Evolutionary conservation across 352 stramenopile genomes (phyloP).

Genomic region (Pythium apleroticum): DNA sequence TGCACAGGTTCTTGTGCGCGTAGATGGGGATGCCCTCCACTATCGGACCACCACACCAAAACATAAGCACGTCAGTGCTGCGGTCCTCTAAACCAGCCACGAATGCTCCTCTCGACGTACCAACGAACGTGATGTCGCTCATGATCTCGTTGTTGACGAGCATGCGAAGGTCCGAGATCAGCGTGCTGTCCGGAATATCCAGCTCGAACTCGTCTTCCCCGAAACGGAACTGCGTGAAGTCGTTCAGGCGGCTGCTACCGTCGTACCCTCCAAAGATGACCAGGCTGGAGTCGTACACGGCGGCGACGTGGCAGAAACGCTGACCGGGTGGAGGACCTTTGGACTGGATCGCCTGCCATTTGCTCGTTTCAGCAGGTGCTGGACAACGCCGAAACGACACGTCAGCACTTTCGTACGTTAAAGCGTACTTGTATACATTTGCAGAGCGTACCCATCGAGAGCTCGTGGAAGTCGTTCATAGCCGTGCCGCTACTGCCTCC

Average conservation of each 20-base stretch:
- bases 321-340: conserved; percentile 85
- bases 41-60: conserved; percentile 22
- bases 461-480: conserved; percentile 98
- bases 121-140: conserved; percentile 88
- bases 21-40: conserved; percentile 88
- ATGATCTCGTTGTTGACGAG: conserved; percentile 86
- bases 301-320: conserved; percentile 96
- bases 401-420: no score
- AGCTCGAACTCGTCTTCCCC: conserved; percentile 76
- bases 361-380: conserved; percentile 47
- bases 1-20: conserved; percentile 91
- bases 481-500: conserved; percentile 94
- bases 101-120: conserved; percentile 31
- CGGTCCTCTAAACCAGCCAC: neutral
- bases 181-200: conserved; percentile 82
- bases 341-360: conserved; percentile 75
- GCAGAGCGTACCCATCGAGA: conserved; percentile 65
- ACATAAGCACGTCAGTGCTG: neutral
- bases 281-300: conserved; percentile 90
- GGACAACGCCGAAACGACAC: neutral
- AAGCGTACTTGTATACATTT: no score
- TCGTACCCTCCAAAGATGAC: conserved; percentile 97
- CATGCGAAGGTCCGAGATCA: conserved; percentile 69
- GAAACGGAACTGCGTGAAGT: conserved; percentile 93
- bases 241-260: conserved; percentile 93